A percentile compares a stretch with the other conserved stretches of the same genome.
These are phyloP conservation scores for Talaromyces adpressus DNA, from an alignment of 495 filamentous ascomycete genomes.

Conservation along the genomic window DNA sequence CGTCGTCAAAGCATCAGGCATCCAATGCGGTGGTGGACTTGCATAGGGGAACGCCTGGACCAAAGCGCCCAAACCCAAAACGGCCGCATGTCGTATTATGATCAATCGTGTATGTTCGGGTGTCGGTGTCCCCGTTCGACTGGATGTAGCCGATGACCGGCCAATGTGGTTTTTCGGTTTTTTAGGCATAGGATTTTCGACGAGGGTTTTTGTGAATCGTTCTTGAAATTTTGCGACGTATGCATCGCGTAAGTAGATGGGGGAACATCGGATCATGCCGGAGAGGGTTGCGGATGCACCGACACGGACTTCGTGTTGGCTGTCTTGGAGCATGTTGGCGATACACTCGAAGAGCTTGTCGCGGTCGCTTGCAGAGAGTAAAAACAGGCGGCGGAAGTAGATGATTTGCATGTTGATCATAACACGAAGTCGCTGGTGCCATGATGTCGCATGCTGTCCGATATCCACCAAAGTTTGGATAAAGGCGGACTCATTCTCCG, in stretches of 20 bases:
- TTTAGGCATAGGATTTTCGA: slow-evolving; percentile 80
- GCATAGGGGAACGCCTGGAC: slow-evolving; percentile 97
- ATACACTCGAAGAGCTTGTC: slow-evolving; percentile 82
- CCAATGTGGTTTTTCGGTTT: slow-evolving; percentile 39
- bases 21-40: slow-evolving; percentile 86
- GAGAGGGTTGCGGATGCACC: slow-evolving; percentile 86
- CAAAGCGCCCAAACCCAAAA: slow-evolving; percentile 83
- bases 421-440: slow-evolving; percentile 95
- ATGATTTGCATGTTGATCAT: slow-evolving; percentile 99
- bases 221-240: slow-evolving; percentile 68
- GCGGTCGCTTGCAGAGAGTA: slow-evolving; percentile 72
- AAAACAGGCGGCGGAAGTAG: slow-evolving; percentile 94
- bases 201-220: slow-evolving; percentile 70
- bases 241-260: slow-evolving; percentile 64
- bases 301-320: slow-evolving; percentile 90
- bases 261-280: slow-evolving; percentile 99
- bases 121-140: slow-evolving; percentile 67
- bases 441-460: slow-evolving; percentile 76
- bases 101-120: slow-evolving; percentile 77
- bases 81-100: slow-evolving; percentile 79
- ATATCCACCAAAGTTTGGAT: slow-evolving; percentile 82
- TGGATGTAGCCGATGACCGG: slow-evolving; percentile 34
- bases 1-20: slow-evolving; percentile 85
- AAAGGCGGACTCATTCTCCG: slow-evolving; percentile 76
- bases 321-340: slow-evolving; percentile 84